These are phyloP conservation scores for Cutaneotrichosporon dermatis DNA, from an alignment of 1,284 basidiomycete genomes.

Conservation along the genomic window DNA sequence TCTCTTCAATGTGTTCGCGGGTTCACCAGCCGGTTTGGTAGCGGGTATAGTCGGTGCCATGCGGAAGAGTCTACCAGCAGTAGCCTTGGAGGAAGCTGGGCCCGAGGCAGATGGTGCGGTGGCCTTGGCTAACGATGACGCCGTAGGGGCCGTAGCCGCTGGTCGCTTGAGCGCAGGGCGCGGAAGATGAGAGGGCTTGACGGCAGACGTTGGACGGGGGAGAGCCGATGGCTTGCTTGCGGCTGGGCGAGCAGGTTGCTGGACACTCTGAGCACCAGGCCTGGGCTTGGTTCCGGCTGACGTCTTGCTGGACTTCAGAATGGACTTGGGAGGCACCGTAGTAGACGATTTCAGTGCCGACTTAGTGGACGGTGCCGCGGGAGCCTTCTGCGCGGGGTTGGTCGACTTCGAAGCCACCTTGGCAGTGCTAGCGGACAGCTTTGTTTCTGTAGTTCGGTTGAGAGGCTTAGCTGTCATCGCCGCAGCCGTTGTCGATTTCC, in stretches of 20 bases:
- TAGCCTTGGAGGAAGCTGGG: neutral
- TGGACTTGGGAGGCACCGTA: neutral
- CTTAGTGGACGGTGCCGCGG: neutral
- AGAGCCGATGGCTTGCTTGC: neutral
- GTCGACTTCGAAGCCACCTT: too few relatives aligned
- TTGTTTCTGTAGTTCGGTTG: too few relatives aligned
- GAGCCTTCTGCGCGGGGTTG: too few relatives aligned
- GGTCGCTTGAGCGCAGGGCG: neutral
- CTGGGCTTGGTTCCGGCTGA: too few relatives aligned
- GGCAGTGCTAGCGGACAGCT: too few relatives aligned
- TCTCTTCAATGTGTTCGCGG: neutral
- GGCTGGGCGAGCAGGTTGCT: neutral
- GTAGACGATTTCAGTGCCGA: neutral
- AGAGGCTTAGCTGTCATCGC: too few relatives aligned
- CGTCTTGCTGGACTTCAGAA: too few relatives aligned
- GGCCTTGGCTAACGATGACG: neutral
- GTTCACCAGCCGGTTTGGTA: neutral
- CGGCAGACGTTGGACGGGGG: neutral
- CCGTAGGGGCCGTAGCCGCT: neutral
- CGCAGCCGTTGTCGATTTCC: too few relatives aligned
- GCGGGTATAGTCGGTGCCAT: neutral
- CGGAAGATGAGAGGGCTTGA: too few relatives aligned
- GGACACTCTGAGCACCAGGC: too few relatives aligned
- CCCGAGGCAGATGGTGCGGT: too few relatives aligned
- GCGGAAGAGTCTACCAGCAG: neutral